Percentiles rank a stretch among this genome's conserved stretches.
These are phyloP conservation scores for Xylariaceae sp. DNA, from an alignment of 2,329 filamentous ascomycete species.

Conservation along the genomic window DNA sequence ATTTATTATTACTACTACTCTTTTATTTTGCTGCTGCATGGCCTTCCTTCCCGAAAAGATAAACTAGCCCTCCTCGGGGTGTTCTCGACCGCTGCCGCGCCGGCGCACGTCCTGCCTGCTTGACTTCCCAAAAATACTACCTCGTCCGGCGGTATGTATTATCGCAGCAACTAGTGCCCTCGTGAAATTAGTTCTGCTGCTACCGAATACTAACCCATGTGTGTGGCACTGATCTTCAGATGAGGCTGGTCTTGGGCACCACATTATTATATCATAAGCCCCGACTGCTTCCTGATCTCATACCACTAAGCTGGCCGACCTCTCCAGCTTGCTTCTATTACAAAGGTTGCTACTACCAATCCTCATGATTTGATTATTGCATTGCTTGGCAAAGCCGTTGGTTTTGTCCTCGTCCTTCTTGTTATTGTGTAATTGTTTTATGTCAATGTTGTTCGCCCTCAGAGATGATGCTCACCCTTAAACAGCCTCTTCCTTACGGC, in stretches of 20 bases:
- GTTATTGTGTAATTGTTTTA: conserved; percentile 27
- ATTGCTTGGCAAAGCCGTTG: conserved; percentile 20
- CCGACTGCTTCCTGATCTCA: conserved; percentile 31
- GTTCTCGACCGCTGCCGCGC: conserved; percentile 28
- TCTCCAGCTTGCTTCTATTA: conserved; percentile 37
- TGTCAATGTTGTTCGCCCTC: too few relatives aligned
- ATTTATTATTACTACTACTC: too few relatives aligned
- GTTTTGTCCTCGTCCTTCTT: conserved; percentile 30
- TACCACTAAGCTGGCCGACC: conserved; percentile 36
- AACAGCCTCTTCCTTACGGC: conserved; percentile 56
- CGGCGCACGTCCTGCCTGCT: conserved; percentile 28
- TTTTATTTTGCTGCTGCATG: not conserved
- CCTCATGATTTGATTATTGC: conserved; percentile 13
- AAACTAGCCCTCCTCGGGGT: conserved; percentile 14
- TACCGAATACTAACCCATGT: conserved; percentile 33
- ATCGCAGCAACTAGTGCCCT: conserved; percentile 24
- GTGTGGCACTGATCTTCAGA: conserved; percentile 33
- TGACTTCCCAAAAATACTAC: conserved; percentile 29
- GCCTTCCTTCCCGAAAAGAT: not conserved
- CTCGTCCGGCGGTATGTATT: conserved; percentile 18
- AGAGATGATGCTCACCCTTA: conserved; percentile 58
- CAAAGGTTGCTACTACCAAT: conserved; percentile 36
- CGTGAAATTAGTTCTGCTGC: conserved; percentile 19
- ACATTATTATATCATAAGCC: conserved; percentile 35
- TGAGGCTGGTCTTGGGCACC: conserved; percentile 34